These are phyloP conservation scores for Cladosporium sp. DNA, from an alignment of 2,329 filamentous ascomycete genomes.

Conservation along the genomic window DNA sequence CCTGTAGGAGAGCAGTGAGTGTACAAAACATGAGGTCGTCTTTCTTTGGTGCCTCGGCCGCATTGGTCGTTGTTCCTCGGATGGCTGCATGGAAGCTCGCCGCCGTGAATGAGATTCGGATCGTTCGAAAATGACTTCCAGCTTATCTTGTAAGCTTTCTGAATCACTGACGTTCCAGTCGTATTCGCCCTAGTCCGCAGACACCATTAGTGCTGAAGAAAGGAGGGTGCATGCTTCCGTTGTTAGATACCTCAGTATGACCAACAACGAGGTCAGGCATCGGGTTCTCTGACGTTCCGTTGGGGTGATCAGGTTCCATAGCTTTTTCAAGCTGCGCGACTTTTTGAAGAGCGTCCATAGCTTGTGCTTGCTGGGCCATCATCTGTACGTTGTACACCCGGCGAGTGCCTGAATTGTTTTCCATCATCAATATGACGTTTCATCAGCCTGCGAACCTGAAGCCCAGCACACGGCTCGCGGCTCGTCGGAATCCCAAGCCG, in stretches of 20 bases:
- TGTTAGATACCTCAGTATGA: conserved; percentile 21
- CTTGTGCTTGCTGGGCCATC: not conserved
- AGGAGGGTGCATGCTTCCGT: not conserved
- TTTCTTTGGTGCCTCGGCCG: conserved; percentile 34
- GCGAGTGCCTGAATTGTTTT: conserved; percentile 3
- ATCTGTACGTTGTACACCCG: not conserved
- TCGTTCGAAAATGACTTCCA: conserved; percentile 60
- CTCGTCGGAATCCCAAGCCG: not conserved
- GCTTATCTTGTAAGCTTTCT: conserved; percentile 34
- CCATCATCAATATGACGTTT: conserved; percentile 14
- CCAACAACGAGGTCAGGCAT: not conserved
- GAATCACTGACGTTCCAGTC: conserved; percentile 30
- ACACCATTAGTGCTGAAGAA: not conserved
- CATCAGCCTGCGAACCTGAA: not conserved
- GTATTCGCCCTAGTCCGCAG: conserved; percentile 13
- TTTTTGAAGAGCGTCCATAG: not conserved
- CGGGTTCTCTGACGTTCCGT: not conserved
- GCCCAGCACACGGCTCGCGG: not conserved
- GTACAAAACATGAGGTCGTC: conserved; percentile 62
- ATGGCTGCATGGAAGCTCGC: conserved; percentile 56
- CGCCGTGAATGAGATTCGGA: conserved; percentile 54
- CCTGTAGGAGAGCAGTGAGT: conserved; percentile 52
- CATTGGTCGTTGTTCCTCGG: not conserved
- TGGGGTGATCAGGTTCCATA: not conserved
- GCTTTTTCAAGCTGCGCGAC: not conserved